Base-by-base conservation (phyloP, 495 filamentous ascomycete genomes). In the Neurospora sp. region DNA sequence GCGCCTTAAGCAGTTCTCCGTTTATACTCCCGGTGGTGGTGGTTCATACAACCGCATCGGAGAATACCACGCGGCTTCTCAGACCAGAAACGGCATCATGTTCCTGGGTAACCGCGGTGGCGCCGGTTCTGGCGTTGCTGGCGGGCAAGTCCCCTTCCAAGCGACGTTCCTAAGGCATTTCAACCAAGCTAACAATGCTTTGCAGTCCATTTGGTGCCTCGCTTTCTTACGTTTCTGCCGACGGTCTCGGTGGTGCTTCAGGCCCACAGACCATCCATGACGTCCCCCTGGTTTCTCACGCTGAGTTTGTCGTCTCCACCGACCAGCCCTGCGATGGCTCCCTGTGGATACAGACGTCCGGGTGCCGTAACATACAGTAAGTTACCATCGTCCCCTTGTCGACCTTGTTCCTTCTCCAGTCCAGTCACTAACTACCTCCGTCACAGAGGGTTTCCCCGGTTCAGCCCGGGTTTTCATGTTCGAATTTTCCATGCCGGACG, bases 51-150 rank as follows among this genome's bases (percentile, higher is more conserved):
- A 22, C 31, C 81, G 87, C 59, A 78, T 79, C 38, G 89, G 82
- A 17, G 92, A 88, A 80, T 93, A 90, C 78, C 78, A 86, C 75
- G 82, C 90, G 3, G 78, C 75, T 1, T 71, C 78, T 3, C 83
- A 84, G 38, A 79, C 76, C 35, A 78, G 84, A 2, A 79, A 89
- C 2, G 90, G 90, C 7, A 74, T 94, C 3, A 85, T 84, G 31
- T 93, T 93, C 82, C 81, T 93, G 31, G 90, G 87, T 72, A 89
- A 91, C 79, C 78, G 83, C 53, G 91, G 90, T 73, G 87, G 87
- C 61, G 77, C 83, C 4, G 81, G 85, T 1, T 92, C 90, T 37
- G 89, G 90, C 20, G 82, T 81, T 40, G 91, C 83, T 70, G 86
- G 89, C 69, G 79, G 81, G 87, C 89, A 78, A 81, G 85, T 16